Percentiles rank a stretch among this genome's conserved stretches.
Evolutionary conservation across 257 asterid species (phyloP).

Genomic region (Penstemon eatonii): DNA sequence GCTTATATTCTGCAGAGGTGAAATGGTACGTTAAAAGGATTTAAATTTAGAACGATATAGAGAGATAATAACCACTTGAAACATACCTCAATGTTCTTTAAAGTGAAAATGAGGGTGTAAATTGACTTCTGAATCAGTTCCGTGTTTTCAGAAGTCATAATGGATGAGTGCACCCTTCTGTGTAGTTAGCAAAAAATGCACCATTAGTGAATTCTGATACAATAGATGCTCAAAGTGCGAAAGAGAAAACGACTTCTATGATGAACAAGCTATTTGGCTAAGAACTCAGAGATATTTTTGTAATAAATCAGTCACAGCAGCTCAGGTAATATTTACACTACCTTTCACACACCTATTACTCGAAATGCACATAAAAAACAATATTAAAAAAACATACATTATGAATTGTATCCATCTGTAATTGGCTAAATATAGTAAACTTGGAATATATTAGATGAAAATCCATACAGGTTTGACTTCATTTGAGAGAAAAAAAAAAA

Average conservation of each 20-base stretch:
- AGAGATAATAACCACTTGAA: conserved; percentile 14
- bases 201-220: conserved; percentile 23
- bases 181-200: conserved; percentile 27
- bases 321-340: not conserved
- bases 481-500: no score
- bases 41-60: not conserved
- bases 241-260: conserved; percentile 15
- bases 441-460: no score
- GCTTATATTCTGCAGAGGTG: conserved; percentile 71
- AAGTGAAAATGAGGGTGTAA: conserved; percentile 79
- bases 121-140: conserved; percentile 85
- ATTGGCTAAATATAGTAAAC: not conserved
- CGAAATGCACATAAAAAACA: not conserved
- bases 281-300: not conserved
- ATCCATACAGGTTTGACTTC: no score
- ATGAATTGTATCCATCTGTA: not conserved
- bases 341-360: not conserved
- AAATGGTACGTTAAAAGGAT: conserved; percentile 12
- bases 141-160: conserved; percentile 90
- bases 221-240: conserved; percentile 19
- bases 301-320: not conserved
- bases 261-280: conserved; percentile 18
- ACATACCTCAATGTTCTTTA: conserved; percentile 86
- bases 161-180: conserved; percentile 79
- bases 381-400: not conserved